Evolutionary conservation across 2,329 filamentous ascomycete genomes (phyloP), one percentile per base, ranked within the genome.

Genomic region (Colletotrichum destructivum): DNA sequence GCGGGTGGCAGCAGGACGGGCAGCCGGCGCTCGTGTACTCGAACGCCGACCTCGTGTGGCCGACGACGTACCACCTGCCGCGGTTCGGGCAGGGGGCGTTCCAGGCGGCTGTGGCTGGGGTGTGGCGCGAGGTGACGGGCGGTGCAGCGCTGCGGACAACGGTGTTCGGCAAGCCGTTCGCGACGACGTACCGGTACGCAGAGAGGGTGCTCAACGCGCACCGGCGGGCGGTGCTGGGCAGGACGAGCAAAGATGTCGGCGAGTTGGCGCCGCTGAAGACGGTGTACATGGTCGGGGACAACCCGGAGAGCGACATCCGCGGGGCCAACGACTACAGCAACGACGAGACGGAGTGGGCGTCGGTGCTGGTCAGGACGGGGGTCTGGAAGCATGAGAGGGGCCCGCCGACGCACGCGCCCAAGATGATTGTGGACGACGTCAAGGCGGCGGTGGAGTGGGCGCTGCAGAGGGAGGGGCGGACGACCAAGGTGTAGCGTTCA

Each of bases 241-340:
- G 72, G 73, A 40, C 12, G 12, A 9, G 40, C 8, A n/a, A n/a
- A 4, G 26, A 52, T 72, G 47, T 63, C 75, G 18, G 66, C 51
- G 55, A 66, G 47, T 76, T 74, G 3, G 80, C 77, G 23, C 86
- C 88, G n/a, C 81, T 98, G 66, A 86, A 87, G 77, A 89, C 88
- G 54, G 95, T 98, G 13, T 98, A 97, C 82, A 98, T 98, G 96
- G 89, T 98, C 52, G 96, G 96, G 7, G 93, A 96, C 78, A 96
- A 96, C 77, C 93, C 93, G 6, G 94, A 94, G 78, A 96, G 93
- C 76, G 96, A 99, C 80, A 98, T 99, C 75, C 86, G 90, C 6
- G 96, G 96, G 7, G 95, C 94, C 23, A 97, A 97, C 79, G 87
- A 88, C 56, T 98, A 93, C 78, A 78, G 84, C 55, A 93, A 92